Evolutionary conservation across 305 asterid species (phyloP).

Genomic region (Fraxinus greggii): DNA sequence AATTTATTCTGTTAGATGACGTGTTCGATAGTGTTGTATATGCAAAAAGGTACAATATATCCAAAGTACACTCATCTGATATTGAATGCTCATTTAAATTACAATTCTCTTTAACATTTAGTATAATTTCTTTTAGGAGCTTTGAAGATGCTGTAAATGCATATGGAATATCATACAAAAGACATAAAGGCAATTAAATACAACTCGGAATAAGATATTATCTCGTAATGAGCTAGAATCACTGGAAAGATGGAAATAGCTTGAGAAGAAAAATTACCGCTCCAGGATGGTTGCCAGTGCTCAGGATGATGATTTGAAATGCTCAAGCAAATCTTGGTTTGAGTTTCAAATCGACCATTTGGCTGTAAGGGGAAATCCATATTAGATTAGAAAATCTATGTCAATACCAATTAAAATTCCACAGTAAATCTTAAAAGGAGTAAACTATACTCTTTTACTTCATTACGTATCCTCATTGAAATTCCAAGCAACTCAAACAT

Average conservation of each 20-base stretch:
- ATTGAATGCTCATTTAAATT: neutral
- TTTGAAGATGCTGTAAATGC: neutral
- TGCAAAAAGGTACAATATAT: neutral
- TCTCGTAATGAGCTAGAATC: neutral
- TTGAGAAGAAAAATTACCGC: slow-evolving; percentile 52
- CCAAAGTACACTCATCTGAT: neutral
- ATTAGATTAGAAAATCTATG: slow-evolving; percentile 17
- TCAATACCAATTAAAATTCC: neutral
- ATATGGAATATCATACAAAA: neutral
- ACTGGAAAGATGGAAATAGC: neutral
- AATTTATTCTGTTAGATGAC: neutral
- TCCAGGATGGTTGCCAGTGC: slow-evolving; percentile 99
- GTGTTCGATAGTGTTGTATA: neutral
- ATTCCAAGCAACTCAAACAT: neutral
- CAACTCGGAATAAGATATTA: neutral
- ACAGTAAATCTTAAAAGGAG: neutral
- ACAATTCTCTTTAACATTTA: neutral
- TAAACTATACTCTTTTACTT: neutral
- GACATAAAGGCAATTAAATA: neutral
- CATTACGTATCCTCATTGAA: neutral
- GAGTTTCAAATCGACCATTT: slow-evolving; percentile 92
- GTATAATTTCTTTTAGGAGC: neutral
- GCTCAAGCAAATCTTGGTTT: slow-evolving; percentile 96
- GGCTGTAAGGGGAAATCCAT: slow-evolving; percentile 47
- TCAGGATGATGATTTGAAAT: slow-evolving; percentile 97